Evolutionary conservation across 2,329 filamentous ascomycete species (phyloP), one percentile per base, ranked within the genome.

Genomic region (Trichoderma polysporum): DNA sequence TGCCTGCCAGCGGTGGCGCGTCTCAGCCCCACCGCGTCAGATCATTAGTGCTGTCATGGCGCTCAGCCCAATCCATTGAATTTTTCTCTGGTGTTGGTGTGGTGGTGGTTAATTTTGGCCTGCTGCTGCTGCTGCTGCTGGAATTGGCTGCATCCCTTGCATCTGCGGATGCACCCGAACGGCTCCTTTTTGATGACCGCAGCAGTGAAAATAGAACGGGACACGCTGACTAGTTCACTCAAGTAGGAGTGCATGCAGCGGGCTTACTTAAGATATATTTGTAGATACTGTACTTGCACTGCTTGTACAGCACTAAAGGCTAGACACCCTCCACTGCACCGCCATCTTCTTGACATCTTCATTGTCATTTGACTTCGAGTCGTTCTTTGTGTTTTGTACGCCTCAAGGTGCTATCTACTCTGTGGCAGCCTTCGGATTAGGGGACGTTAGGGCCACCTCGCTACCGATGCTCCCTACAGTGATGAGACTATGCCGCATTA

Each of bases 1-100:
- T 35, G 35, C 19, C 17, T 15, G 3, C 27, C 41, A 45, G 5
- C 19, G n/a, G 35, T 29, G 27, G 56, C 56, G 37, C 25, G 56
- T 58, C 56, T 19, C 35, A 41, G 54, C 56, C 39, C 56, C 49
- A 54, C 52, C 31, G 57, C 57, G 57, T 60, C 35, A 57, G 53
- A 57, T 35, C 29, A 15, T 39, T 56, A 56, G 41, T 45, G 41
- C 41, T 45, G 41, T n/a, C 12, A 39, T 15, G 10, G n/a, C 19
- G 41, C 37, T 41, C 37, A 41, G 37, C 37, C 17, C 41, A 29
- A 27, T 10, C 47, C 25, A 53, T 33, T 53, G 27, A n/a, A 2
- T 53, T 13, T 53, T 29, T n/a, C n/a, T 19, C 17, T 52, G 6
- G 15, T 52, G 27, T 57, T 13, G 17, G 41, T 22, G n/a, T 45